A percentile compares a stretch with the other conserved stretches of the same genome.
Evolutionary conservation across 176 grass and related monocot genomes (phyloP).

Genomic region (Thinopyrum elongatum): DNA sequence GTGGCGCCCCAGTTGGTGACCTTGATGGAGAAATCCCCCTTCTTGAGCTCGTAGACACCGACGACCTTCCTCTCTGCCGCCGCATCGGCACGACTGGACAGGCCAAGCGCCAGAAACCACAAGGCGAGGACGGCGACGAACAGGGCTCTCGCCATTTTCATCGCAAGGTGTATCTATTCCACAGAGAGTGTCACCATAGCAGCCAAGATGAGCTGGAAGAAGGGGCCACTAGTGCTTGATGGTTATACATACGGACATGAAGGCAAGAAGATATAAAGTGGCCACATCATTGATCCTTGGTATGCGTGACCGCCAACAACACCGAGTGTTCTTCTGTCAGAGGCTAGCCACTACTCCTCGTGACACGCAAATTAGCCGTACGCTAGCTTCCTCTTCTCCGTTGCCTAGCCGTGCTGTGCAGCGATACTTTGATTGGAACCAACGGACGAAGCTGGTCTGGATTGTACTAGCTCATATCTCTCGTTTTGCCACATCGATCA

Average conservation of each 20-base stretch:
- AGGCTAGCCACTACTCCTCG: not conserved
- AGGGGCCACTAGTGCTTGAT: too few species aligned
- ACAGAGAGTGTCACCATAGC: not conserved
- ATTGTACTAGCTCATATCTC: not conserved
- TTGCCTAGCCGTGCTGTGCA: not conserved
- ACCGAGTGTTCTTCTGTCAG: not conserved
- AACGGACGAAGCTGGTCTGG: not conserved
- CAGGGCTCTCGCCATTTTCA: constrained; percentile 47
- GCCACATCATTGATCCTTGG: not conserved
- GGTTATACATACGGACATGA: not conserved
- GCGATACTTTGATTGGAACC: not conserved
- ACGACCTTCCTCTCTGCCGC: constrained; percentile 29
- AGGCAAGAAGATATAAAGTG: not conserved
- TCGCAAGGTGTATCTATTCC: not conserved
- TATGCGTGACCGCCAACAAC: not conserved
- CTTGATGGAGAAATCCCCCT: constrained; percentile 75
- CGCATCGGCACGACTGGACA: not conserved
- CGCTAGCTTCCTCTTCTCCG: not conserved
- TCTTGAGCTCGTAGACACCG: constrained; percentile 66
- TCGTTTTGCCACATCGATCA: not conserved
- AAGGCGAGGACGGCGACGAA: not conserved
- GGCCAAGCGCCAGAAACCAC: constrained; percentile 25
- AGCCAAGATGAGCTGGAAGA: not conserved
- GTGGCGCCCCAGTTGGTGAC: constrained; percentile 87
- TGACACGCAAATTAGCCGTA: not conserved